phyloP scores from a whole-genome alignment of 257 asterid species.

The Perilla frutescens region DNA sequence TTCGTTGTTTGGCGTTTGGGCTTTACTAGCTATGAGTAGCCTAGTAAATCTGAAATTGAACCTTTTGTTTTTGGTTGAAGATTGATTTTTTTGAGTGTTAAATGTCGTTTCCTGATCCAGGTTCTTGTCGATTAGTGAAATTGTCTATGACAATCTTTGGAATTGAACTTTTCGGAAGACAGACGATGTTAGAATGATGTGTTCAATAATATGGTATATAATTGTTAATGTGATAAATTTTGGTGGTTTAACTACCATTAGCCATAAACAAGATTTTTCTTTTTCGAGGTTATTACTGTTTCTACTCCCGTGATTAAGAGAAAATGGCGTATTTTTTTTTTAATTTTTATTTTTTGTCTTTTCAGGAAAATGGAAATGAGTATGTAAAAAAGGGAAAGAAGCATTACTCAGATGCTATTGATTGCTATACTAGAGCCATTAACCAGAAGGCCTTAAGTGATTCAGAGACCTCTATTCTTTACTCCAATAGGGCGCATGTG shows the following conservation, averaged over 20 bases:
- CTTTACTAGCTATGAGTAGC: not conserved
- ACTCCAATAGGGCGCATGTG: slow-evolving; percentile 93
- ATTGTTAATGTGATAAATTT: not conserved
- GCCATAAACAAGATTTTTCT: too few relatives aligned
- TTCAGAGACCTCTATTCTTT: slow-evolving; percentile 66
- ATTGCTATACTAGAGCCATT: slow-evolving; percentile 92
- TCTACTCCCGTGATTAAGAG: too few relatives aligned
- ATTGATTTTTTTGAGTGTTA: slow-evolving; percentile 6
- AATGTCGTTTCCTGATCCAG: not conserved
- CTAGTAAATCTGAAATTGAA: not conserved
- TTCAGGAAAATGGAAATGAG: slow-evolving; percentile 89
- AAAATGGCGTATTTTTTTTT: not conserved
- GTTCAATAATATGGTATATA: not conserved
- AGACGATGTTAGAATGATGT: too few relatives aligned
- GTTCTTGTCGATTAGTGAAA: not conserved
- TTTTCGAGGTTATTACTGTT: too few relatives aligned
- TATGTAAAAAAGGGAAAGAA: slow-evolving; percentile 81
- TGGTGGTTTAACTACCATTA: not conserved
- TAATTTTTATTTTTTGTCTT: slow-evolving; percentile 2
- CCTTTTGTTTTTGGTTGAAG: not conserved
- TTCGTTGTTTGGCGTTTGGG: not conserved
- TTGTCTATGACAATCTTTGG: too few relatives aligned
- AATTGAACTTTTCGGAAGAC: too few relatives aligned
- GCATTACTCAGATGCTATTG: slow-evolving; percentile 81
- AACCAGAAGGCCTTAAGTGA: slow-evolving; percentile 81